Percentiles rank a stretch among this genome's conserved stretches.
phyloP scores from a whole-genome alignment of 139 green algal species.

The Haematococcus lacustris region DNA sequence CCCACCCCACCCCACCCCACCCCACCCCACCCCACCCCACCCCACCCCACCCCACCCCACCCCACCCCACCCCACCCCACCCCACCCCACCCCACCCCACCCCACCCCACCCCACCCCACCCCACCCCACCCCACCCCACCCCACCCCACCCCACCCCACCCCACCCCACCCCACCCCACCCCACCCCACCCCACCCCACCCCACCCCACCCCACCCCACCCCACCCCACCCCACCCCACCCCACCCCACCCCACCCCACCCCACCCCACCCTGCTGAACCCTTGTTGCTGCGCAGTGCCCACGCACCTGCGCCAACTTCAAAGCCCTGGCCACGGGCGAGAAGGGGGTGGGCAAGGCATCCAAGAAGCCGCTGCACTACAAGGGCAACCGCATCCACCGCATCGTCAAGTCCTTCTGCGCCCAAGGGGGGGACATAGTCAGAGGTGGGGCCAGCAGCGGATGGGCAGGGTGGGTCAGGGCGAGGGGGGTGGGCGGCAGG shows the following conservation, averaged over 20 bases:
- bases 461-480: no score
- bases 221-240: background rate
- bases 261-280: background rate
- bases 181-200: background rate
- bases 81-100: background rate
- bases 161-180: background rate
- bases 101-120: background rate
- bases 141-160: background rate
- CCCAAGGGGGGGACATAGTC: constrained; percentile 76
- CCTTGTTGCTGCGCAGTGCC: background rate
- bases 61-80: background rate
- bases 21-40: background rate
- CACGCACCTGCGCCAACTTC: constrained; percentile 43
- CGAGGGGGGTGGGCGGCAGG: no score
- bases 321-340: constrained; percentile 63
- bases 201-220: background rate
- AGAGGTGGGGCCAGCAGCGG: constrained; percentile 23
- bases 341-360: constrained; percentile 63
- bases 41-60: background rate
- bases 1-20: background rate
- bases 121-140: background rate
- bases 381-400: constrained; percentile 64
- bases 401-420: constrained; percentile 66
- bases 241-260: background rate
- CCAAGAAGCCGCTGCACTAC: constrained; percentile 76